These are phyloP conservation scores for Chaetoscypha palmicola DNA, from an alignment of 2,329 filamentous ascomycete species.

Conservation along the genomic window DNA sequence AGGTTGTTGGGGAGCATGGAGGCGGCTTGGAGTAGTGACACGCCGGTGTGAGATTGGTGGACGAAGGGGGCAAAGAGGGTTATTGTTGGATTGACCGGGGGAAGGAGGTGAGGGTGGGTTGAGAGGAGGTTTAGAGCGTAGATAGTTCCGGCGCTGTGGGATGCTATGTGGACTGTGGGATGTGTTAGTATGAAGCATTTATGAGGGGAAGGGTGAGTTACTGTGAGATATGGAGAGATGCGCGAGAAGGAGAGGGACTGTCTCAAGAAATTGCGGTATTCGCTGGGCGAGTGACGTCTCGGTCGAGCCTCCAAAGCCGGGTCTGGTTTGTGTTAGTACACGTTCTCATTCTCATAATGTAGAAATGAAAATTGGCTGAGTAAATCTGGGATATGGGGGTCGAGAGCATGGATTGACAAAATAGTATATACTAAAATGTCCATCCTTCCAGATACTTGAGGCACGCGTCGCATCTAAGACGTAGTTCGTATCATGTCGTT, in stretches of 20 bases:
- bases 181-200: slow-evolving; percentile 15
- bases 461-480: not conserved
- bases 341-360: not conserved
- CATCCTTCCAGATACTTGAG: not conserved
- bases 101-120: slow-evolving; percentile 30
- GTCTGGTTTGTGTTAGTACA: slow-evolving; percentile 25
- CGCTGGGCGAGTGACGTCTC: slow-evolving; percentile 32
- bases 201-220: not conserved
- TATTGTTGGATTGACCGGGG: slow-evolving; percentile 25
- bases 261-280: slow-evolving; percentile 36
- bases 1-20: slow-evolving; percentile 21
- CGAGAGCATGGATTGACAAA: not conserved
- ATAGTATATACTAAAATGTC: not conserved
- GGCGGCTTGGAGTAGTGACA: slow-evolving; percentile 11
- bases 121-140: slow-evolving; percentile 38
- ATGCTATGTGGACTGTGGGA: slow-evolving; percentile 30
- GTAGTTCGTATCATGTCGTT: too few species aligned
- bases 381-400: too few species aligned
- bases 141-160: slow-evolving; percentile 37
- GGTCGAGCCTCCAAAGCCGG: slow-evolving; percentile 39
- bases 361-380: not conserved
- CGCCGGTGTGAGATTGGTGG: slow-evolving; percentile 26
- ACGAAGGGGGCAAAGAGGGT: slow-evolving; percentile 35
- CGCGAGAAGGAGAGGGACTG: slow-evolving; percentile 34
- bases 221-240: slow-evolving; percentile 29